Conservation (phyloP, 2,329 filamentous ascomycete species). For the Helotiales sp. region DNA sequence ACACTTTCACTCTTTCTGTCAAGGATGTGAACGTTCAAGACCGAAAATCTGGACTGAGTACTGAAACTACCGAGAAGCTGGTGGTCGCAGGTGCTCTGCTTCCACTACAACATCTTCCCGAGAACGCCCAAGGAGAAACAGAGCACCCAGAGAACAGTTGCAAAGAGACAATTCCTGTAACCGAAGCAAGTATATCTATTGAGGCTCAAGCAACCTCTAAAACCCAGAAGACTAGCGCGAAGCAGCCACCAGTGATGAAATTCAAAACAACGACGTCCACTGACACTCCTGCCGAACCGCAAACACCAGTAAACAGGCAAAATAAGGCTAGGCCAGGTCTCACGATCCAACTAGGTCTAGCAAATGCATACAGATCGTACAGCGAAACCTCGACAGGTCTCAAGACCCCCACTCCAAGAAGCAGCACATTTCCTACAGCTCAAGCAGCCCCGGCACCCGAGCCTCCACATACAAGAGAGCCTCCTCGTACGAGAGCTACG, state of each 20-base stretch:
- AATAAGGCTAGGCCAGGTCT: conserved; percentile 8
- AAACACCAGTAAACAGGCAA: neutral
- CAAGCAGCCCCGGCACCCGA: neutral
- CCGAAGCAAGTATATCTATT: neutral
- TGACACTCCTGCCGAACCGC: neutral
- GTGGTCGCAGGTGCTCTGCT: neutral
- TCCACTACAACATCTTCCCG: neutral
- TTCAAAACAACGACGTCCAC: neutral
- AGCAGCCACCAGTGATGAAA: conserved; percentile 4
- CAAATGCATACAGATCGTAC: conserved; percentile 16
- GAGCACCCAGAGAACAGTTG: neutral
- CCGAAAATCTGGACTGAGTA: neutral
- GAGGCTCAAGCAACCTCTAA: neutral
- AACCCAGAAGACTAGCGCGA: neutral
- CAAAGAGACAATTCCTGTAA: neutral
- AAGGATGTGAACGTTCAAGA: neutral
- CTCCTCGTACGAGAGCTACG: conserved; percentile 8
- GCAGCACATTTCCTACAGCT: conserved; percentile 1
- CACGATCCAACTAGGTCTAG: conserved; percentile 9
- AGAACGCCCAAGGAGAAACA: neutral
- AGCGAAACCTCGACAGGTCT: neutral
- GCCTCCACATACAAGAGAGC: conserved; percentile 9
- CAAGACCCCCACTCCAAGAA: conserved; percentile 20
- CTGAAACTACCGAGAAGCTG: neutral
- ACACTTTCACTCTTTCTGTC: neutral